Evolutionary conservation across 108 stramenopile species (phyloP), one percentile per base, ranked within the genome.

Genomic region (Aurantiochytrium sp.): DNA sequence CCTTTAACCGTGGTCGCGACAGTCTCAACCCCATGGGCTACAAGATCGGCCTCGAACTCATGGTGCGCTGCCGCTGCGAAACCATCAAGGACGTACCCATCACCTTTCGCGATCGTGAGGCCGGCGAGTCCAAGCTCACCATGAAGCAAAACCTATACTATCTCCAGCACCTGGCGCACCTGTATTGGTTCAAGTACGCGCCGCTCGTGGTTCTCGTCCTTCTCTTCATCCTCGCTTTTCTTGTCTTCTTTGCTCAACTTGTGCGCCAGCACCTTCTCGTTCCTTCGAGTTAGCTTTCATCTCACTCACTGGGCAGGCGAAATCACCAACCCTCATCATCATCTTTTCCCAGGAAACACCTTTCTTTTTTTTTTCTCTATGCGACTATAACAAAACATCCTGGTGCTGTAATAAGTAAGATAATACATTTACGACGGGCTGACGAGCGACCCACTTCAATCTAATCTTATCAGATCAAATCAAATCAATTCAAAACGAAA

Each of bases 11-110:
- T 5, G 88, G 60, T 19, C n/a, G 51, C n/a, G 51, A 47, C 28
- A 43, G 4, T 12, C 44, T 42, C 1, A 60, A 69, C 60, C 88
- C 88, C 28, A 44, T 88, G 19, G 88, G 88, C 60, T 88, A 44
- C 88, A 88, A 88, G 44, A 69, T 88, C 60, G 88, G 60, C 64
- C 88, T 88, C 60, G 88, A 88, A 60, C 28, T 88, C 45, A 88
- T 88, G 88, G 88, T 88, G n/a, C 59, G 88, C n/a, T 88, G 88
- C 64, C 18, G 60, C 16, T 88, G 88, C 88, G 12, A 59, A 5
- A 8, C 5, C 21, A 60, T 88, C 60, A 21, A 44, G 5, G 88
- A 88, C 51, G 88, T 88, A 60, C 88, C 88, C 88, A 88, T 88
- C 60, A 60, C 60, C n/a, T 88, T 88, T 23, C 59, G 88, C 2